Evolutionary conservation across 1,139 yeast species (phyloP), one percentile per base, ranked within the genome.

Genomic region (Eremothecium gossypii): DNA sequence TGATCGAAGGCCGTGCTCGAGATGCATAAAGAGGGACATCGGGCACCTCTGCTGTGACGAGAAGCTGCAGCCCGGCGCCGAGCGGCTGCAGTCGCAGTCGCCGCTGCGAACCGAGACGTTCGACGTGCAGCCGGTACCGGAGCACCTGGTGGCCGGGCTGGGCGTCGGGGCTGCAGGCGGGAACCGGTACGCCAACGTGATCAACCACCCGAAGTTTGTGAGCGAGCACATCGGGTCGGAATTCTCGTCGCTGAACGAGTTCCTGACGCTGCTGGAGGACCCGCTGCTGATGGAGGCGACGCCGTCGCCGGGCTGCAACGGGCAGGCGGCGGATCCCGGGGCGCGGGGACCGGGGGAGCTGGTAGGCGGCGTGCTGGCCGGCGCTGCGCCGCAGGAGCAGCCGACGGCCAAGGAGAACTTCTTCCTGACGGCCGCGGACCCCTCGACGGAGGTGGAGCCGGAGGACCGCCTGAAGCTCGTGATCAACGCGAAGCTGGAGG

Each of bases 351-450:
- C 35, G 20, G n/a, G 17, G 35, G 23, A 13, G 13, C 12, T 11
- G 17, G 35, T 20, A 4, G n/a, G 23, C 17, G 12, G 12, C n/a
- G 12, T 13, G n/a, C 12, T 32, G 5, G n/a, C 7, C 4, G 12
- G 23, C 20, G 20, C 20, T 3, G n/a, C 20, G 12, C 17, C 20
- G 20, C 35, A 32, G 20, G 42, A 41, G 20, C 48, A 47, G 11
- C 51, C 55, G 4, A 80, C 93, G 1, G 95, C 96, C 1, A 73
- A 89, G 50, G 97, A 89, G 60, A 87, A 87, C 64, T 91, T 91
- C 64, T 89, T 91, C 66, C 67, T 91, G 42, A 89, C 97, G 0
- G 97, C 98, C 0, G 97, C 97, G 0, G 97, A 91, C 59, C 98
- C 98, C 1, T 83, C 95, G 0, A 86, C 93, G 0, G 96, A 86